Base-by-base conservation (phyloP, 306 rosid genomes). In the Vigna unguiculata region DNA sequence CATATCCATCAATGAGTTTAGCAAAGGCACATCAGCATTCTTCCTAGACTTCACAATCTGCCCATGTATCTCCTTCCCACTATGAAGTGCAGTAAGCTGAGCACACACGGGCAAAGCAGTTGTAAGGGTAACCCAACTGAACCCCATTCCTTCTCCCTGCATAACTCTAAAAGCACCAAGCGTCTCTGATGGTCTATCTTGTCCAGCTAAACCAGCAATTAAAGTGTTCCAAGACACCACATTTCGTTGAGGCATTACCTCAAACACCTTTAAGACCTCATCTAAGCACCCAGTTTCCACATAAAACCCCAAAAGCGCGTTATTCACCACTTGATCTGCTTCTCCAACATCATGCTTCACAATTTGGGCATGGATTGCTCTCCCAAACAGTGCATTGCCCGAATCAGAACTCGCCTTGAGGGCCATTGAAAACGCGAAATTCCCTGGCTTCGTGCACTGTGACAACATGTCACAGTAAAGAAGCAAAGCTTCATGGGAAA, bases 161-260 rank as follows among this genome's bases (percentile, higher is more conserved):
- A 90, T 88, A 21, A 69, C 80, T 63, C 87, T 62, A 64, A 88
- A 90, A 32, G 84, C 64, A 43, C 71, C 77, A 34, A 83, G 57
- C 3, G 90, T 69, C 76, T 88, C 82, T 17, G 64, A 77, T 25
- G 62, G 69, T 10, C 64, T 74, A 40, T 72, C 87, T 14, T 58
- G 79, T 74, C 19, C 19, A 19, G 84, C 77, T 24, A 83, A 85
- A 71, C 87, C 83, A 0, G 85, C 79, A 76, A 90, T 81, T 62
- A 88, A 69, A 43, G 91, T 83, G 81, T 88, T 88, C 92, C 95
- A 84, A 40, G 95, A 90, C 64, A 84, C 85, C 38, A 86, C 79
- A 48, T 88, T 83, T 78, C 89, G 61, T 17, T 88, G 76, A 79
- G 90, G 89, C 90, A 90, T 86, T 76, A 60, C 75, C n/a, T 84